Evolutionary conservation across 2,329 filamentous ascomycete genomes (phyloP).

Genomic region (Epichloe coenophiala): DNA sequence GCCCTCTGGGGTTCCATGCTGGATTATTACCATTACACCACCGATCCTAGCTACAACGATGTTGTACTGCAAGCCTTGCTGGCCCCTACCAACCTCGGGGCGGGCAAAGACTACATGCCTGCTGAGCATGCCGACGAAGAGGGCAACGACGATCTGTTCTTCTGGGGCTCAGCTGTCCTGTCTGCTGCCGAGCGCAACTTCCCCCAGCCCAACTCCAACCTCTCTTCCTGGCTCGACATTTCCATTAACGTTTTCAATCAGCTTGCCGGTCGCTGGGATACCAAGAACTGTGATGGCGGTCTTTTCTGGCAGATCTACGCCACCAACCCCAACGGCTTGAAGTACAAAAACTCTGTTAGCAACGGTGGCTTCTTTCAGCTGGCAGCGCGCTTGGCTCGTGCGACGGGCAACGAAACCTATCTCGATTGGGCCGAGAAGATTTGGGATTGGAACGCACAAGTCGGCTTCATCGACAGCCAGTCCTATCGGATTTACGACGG

Average conservation of each 20-base stretch:
- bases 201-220: slow-evolving; percentile 40
- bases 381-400: slow-evolving; percentile 58
- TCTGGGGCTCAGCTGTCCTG: slow-evolving; percentile 58
- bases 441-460: slow-evolving; percentile 49
- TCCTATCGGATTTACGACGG: slow-evolving; percentile 48
- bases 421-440: slow-evolving; percentile 51
- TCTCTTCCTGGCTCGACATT: slow-evolving; percentile 54
- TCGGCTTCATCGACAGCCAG: slow-evolving; percentile 42
- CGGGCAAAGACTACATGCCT: slow-evolving; percentile 46
- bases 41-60: slow-evolving; percentile 48
- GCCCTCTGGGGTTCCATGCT: slow-evolving; percentile 55
- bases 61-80: slow-evolving; percentile 44
- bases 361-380: slow-evolving; percentile 79
- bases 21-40: slow-evolving; percentile 56
- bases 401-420: slow-evolving; percentile 54
- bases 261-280: slow-evolving; percentile 58
- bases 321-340: slow-evolving; percentile 58
- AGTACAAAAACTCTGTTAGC: slow-evolving; percentile 71
- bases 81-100: slow-evolving; percentile 40
- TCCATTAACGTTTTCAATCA: slow-evolving; percentile 60
- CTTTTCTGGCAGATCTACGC: slow-evolving; percentile 72
- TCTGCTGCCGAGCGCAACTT: slow-evolving; percentile 56
- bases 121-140: slow-evolving; percentile 42
- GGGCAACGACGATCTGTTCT: slow-evolving; percentile 64
- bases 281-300: slow-evolving; percentile 52